These are phyloP conservation scores for Rugonectria rugulosa DNA, from an alignment of 2,329 filamentous ascomycete genomes.

Conservation along the genomic window DNA sequence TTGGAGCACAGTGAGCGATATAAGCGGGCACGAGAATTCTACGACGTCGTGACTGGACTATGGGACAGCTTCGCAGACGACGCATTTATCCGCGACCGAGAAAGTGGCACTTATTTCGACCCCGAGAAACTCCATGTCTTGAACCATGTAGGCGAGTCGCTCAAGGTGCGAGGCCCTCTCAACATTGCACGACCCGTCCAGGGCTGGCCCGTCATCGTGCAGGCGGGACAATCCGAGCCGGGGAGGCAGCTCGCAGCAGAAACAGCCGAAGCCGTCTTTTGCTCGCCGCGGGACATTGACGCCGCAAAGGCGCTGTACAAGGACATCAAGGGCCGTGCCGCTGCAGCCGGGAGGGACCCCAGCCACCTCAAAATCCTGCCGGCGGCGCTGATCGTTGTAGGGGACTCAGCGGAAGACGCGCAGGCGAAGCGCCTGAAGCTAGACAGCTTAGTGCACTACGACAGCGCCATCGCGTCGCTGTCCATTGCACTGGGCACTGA, in stretches of 20 bases:
- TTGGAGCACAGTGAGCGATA: slow-evolving; percentile 58
- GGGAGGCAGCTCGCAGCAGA: slow-evolving; percentile 59
- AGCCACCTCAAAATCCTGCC: slow-evolving; percentile 60
- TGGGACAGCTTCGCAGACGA: slow-evolving; percentile 65
- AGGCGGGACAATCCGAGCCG: slow-evolving; percentile 61
- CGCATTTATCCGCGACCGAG: slow-evolving; percentile 57
- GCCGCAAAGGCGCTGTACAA: slow-evolving; percentile 56
- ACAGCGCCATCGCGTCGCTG: slow-evolving; percentile 60
- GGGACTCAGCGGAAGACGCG: slow-evolving; percentile 57
- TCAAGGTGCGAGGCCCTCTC: slow-evolving; percentile 45
- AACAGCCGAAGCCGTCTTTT: slow-evolving; percentile 62
- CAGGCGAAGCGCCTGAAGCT: slow-evolving; percentile 55
- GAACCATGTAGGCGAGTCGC: slow-evolving; percentile 54
- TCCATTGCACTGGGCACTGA: slow-evolving; percentile 57
- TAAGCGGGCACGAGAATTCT: slow-evolving; percentile 59
- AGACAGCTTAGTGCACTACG: slow-evolving; percentile 61
- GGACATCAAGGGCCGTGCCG: slow-evolving; percentile 58
- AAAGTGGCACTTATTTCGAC: slow-evolving; percentile 58
- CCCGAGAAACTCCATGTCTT: slow-evolving; percentile 60
- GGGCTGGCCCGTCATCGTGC: slow-evolving; percentile 63
- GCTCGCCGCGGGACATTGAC: slow-evolving; percentile 55
- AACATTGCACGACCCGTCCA: slow-evolving; percentile 62
- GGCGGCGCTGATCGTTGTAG: slow-evolving; percentile 58
- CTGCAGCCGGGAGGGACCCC: slow-evolving; percentile 52
- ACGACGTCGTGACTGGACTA: slow-evolving; percentile 59